phyloP scores from a whole-genome alignment of 768 basidiomycete genomes.

The Lactifluus rugatus region DNA sequence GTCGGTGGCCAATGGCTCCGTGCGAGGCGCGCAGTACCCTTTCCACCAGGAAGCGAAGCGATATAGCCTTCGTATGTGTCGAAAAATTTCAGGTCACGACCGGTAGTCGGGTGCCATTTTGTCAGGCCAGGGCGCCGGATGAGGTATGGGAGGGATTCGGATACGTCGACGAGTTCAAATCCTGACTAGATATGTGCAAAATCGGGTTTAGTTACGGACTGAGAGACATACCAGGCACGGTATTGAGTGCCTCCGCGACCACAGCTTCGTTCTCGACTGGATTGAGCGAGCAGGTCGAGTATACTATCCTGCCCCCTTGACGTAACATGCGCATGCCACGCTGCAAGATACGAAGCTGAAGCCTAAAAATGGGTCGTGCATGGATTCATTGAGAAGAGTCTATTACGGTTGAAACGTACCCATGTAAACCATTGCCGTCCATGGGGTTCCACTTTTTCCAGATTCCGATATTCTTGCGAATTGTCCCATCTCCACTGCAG shows the following conservation, averaged over 20 bases:
- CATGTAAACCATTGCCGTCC: constrained; percentile 87
- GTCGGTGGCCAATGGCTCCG: constrained; percentile 74
- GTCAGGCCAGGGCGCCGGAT: constrained; percentile 66
- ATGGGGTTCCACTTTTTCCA: constrained; percentile 88
- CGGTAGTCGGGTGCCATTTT: constrained; percentile 67
- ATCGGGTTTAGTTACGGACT: not conserved
- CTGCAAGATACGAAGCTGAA: constrained; percentile 86
- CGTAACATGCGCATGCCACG: constrained; percentile 87
- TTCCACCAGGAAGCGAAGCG: constrained; percentile 38
- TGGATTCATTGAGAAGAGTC: not conserved
- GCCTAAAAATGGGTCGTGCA: constrained; percentile 35
- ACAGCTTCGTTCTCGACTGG: constrained; percentile 98
- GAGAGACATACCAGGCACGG: constrained; percentile 47
- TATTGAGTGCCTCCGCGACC: constrained; percentile 69
- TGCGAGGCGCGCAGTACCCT: constrained; percentile 52
- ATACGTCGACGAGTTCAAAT: constrained; percentile 74
- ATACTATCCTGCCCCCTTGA: constrained; percentile 85
- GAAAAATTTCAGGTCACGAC: constrained; percentile 41
- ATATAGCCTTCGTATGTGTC: constrained; percentile 54
- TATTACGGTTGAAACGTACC: constrained; percentile 35
- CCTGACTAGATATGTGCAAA: constrained; percentile 30
- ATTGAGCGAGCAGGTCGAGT: constrained; percentile 96
- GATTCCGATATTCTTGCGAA: constrained; percentile 89
- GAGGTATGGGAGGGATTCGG: constrained; percentile 60
- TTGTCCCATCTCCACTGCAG: constrained; percentile 93